Base-by-base conservation (phyloP, 257 asterid genomes). In the Nemophila menziesii region DNA sequence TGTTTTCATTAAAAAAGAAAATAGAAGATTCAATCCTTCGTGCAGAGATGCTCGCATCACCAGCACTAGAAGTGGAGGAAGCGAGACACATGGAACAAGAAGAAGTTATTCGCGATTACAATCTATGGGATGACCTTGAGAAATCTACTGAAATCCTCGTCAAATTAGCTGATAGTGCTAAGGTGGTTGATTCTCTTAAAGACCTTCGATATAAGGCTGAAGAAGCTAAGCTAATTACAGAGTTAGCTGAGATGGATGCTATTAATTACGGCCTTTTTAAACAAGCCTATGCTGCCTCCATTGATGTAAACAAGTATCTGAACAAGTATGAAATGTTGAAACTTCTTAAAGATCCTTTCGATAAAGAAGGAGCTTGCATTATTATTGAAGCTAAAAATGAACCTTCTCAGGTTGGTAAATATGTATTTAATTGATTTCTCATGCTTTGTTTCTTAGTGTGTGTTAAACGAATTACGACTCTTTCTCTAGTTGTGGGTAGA, bases 181-280 rank as follows among this genome's bases (percentile, higher is more conserved):
- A 69, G 65, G 71, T 54, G 26, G 84, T 85, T 66, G 85, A 85
- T 57, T 59, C 71, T 23, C 77, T 80, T 27, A 71, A 68, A 60
- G 93, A 80, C 63, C 74, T 85, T 43, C 72, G 53, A 44, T 77
- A 55, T 55, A 78, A 78, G 93, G 87, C 87, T 5, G 92, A 85
- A 72, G 95, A 85, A 62, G 92, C 92, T 70, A 80, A 80, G 56
- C 80, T 78, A 48, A 85, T 85, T 57, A 85, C 77, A 22, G 95
- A 85, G 62, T 76, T 85, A 5, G 93, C 86, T 3, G 82, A 66
- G 65, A 48, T 60, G 71, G 92, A 85, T 61, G 52, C 71, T 39
- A 75, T 78, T 49, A 78, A 65, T 58, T 77, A 73, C 43, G 75
- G 65, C 13, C 79, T 85, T 55, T 65, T 85, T 63, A 78, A 67